Evolutionary conservation across 2,329 filamentous ascomycete species (phyloP).

Genomic region (Fonsecaea monophora): DNA sequence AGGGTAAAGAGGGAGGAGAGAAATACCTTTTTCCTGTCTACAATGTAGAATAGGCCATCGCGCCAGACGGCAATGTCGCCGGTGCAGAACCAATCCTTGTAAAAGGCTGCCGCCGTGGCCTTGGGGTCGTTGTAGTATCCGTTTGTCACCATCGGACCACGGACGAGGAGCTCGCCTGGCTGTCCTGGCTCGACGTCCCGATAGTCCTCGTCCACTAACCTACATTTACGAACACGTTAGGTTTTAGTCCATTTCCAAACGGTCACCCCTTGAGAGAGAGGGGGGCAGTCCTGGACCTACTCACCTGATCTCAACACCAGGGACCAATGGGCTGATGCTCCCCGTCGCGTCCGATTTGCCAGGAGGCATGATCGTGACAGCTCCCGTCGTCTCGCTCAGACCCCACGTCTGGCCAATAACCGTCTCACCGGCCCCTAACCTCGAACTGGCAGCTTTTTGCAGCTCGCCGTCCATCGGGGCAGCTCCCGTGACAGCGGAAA

Average conservation of each 20-base stretch:
- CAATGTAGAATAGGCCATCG: conserved; percentile 73
- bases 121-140: conserved; percentile 61
- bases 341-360: no score
- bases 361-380: conserved; percentile 50
- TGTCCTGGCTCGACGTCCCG: conserved; percentile 24
- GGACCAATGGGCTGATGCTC: no score
- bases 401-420: conserved; percentile 56
- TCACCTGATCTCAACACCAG: no score
- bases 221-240: conserved; percentile 38
- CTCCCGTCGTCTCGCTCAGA: conserved; percentile 60
- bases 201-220: conserved; percentile 32
- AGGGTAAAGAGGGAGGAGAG: no score
- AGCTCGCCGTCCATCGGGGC: conserved; percentile 64
- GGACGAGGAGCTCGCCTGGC: conserved; percentile 44
- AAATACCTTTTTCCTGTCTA: conserved; percentile 43
- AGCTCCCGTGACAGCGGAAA: conserved; percentile 59
- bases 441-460: conserved; percentile 59
- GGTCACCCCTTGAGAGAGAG: no score
- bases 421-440: conserved; percentile 55
- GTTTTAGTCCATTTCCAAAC: no score
- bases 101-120: conserved; percentile 68
- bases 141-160: conserved; percentile 59
- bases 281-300: no score
- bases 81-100: conserved; percentile 54
- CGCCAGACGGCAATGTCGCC: neutral